Evolutionary conservation across 1,284 basidiomycete species (phyloP), one percentile per base, ranked within the genome.

Genomic region (Cystobasidiaceae sp.): DNA sequence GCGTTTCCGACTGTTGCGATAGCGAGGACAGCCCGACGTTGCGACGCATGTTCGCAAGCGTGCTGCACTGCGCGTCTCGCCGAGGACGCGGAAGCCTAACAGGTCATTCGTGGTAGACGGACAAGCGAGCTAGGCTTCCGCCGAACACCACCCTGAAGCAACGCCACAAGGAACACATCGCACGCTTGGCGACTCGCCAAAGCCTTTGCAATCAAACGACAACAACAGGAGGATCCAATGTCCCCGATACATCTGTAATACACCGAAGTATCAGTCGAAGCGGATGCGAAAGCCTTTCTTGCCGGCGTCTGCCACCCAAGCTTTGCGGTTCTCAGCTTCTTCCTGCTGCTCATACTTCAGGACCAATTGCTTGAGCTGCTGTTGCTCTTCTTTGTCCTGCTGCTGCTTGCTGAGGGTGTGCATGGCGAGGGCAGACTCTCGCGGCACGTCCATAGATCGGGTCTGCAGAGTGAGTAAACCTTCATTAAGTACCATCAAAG

Each of bases 351-450:
- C 80, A 70, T 80, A 80, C 70, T 80, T 77, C 45, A 81, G 72
- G 0, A 93, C 93, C n/a, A 97, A 81, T 19, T 86, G 84, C 80
- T 97, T 97, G 70, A 97, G 79, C 68, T 96, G 90, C 76, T 97
- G 90, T 72, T 96, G 93, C 76, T 97, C 93, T 8, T 89, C 90
- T 77, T 87, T 89, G 77, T 93, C 90, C 74, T 92, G 89, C 69
- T 90, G 80, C 74, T 96, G 93, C 57, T 93, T 89, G 5, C 87
- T 85, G 33, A 88, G 85, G 1, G 92, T 93, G 71, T 96, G 90
- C 55, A 90, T 81, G 2, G 93, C 93, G 34, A 97, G 81, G 1
- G 90, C 82, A 17, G 93, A 91, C 73, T 86, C 87, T 4, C 88
- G 79, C 2, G 93, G 93, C 46, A 97, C 86, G 52, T 90, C 87